Percentiles rank a stretch among this genome's conserved stretches.
These are phyloP conservation scores for Geotrichum klebahnii DNA, from an alignment of 1,139 yeast genomes.

Conservation along the genomic window DNA sequence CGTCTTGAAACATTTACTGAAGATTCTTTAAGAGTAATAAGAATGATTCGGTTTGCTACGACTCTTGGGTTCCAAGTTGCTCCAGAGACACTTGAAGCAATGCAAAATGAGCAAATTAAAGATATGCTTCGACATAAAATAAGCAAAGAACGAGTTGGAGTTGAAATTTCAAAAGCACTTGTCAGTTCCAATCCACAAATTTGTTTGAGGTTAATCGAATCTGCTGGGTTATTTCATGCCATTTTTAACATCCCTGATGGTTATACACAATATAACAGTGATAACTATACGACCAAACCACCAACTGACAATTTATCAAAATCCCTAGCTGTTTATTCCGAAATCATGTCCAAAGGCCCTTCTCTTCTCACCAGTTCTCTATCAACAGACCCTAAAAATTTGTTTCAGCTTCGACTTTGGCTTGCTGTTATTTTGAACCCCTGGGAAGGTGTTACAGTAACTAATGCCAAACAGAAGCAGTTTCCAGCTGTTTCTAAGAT, in stretches of 20 bases:
- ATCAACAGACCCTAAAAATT: too few relatives aligned
- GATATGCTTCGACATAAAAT: constrained; percentile 64
- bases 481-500: constrained; percentile 44
- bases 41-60: constrained; percentile 81
- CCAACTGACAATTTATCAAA: too few relatives aligned
- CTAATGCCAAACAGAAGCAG: constrained; percentile 40
- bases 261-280: too few relatives aligned
- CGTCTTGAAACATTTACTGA: constrained; percentile 83
- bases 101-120: constrained; percentile 58
- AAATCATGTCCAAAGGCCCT: too few relatives aligned
- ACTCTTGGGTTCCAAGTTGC: constrained; percentile 69
- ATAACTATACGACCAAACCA: too few relatives aligned
- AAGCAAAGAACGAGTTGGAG: constrained; percentile 86
- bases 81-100: constrained; percentile 55
- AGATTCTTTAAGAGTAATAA: constrained; percentile 84
- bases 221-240: constrained; percentile 52
- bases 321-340: too few relatives aligned
- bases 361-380: too few relatives aligned
- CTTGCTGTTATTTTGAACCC: constrained; percentile 41
- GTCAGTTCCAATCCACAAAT: constrained; percentile 57
- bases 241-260: too few relatives aligned
- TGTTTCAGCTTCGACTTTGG: constrained; percentile 18
- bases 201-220: constrained; percentile 59
- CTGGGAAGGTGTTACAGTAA: constrained; percentile 44
- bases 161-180: constrained; percentile 73